phyloP scores from a whole-genome alignment of 139 green algal genomes.

The Tetradesmus lagerheimii region DNA sequence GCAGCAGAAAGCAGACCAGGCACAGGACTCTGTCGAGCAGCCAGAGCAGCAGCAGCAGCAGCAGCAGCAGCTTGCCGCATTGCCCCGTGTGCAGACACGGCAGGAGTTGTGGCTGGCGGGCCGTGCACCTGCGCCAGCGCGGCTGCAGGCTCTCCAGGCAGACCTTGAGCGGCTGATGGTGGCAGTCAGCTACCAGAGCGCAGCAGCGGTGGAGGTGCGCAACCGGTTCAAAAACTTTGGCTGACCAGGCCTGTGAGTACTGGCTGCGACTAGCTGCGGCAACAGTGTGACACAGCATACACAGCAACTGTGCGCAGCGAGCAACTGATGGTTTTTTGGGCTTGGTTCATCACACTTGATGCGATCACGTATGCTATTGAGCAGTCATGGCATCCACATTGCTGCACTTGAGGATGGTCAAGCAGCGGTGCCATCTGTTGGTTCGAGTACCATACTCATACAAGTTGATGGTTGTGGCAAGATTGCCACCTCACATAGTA shows the following conservation, averaged over 20 bases:
- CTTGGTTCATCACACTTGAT: too few species aligned
- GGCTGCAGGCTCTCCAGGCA: neutral
- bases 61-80: neutral
- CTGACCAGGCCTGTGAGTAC: neutral
- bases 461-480: too few species aligned
- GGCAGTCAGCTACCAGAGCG: neutral
- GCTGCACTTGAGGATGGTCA: too few species aligned
- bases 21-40: neutral
- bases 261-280: too few species aligned
- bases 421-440: too few species aligned
- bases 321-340: too few species aligned
- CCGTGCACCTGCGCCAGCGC: neutral
- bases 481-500: too few species aligned
- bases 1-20: neutral
- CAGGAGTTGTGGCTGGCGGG: slow-evolving; percentile 17
- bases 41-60: neutral
- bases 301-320: too few species aligned
- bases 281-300: too few species aligned
- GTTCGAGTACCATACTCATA: too few species aligned
- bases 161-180: slow-evolving; percentile 29
- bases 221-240: slow-evolving; percentile 33
- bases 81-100: slow-evolving; percentile 16
- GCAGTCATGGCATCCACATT: too few species aligned
- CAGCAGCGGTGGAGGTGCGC: neutral
- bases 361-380: too few species aligned